A percentile compares a stretch with the other conserved stretches of the same genome.
phyloP scores from a whole-genome alignment of 2,329 filamentous ascomycete genomes.

The Pezicula neosporulosa region DNA sequence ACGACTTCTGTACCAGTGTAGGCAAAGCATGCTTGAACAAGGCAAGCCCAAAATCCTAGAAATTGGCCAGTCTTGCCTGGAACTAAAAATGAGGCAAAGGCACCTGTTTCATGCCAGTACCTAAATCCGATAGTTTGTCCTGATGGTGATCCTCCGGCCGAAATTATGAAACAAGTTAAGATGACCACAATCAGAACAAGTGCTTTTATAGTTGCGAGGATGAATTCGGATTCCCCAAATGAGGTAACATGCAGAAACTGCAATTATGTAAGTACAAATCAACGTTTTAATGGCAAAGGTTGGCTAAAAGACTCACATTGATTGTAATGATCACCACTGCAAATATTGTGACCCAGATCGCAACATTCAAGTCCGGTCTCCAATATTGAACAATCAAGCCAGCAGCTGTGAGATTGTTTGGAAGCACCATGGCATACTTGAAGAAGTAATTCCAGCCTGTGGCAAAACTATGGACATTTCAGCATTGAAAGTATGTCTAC shows the following conservation, averaged over 20 bases:
- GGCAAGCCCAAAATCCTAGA: slow-evolving; percentile 55
- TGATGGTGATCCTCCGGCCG: background rate
- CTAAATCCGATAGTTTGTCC: slow-evolving; percentile 33
- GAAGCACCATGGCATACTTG: slow-evolving; percentile 78
- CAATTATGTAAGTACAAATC: background rate
- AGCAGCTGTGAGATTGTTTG: slow-evolving; percentile 75
- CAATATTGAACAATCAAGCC: slow-evolving; percentile 76
- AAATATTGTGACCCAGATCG: slow-evolving; percentile 73
- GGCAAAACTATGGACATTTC: slow-evolving; percentile 29
- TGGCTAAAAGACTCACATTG: background rate
- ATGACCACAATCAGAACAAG: background rate
- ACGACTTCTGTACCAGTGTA: slow-evolving; percentile 61
- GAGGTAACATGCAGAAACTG: background rate
- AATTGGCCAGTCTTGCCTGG: slow-evolving; percentile 43
- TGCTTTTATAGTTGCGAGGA: slow-evolving; percentile 14
- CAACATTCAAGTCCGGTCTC: slow-evolving; percentile 67
- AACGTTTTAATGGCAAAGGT: background rate
- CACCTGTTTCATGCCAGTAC: slow-evolving; percentile 41
- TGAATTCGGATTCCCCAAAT: background rate
- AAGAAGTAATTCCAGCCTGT: slow-evolving; percentile 46
- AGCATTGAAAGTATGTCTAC: slow-evolving; percentile 15
- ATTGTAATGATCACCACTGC: slow-evolving; percentile 49
- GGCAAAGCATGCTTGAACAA: slow-evolving; percentile 49
- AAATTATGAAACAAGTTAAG: background rate
- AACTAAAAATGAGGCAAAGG: slow-evolving; percentile 35